phyloP scores from a whole-genome alignment of 176 grass and related monocot species.

The Hyparrhenia diplandra region DNA sequence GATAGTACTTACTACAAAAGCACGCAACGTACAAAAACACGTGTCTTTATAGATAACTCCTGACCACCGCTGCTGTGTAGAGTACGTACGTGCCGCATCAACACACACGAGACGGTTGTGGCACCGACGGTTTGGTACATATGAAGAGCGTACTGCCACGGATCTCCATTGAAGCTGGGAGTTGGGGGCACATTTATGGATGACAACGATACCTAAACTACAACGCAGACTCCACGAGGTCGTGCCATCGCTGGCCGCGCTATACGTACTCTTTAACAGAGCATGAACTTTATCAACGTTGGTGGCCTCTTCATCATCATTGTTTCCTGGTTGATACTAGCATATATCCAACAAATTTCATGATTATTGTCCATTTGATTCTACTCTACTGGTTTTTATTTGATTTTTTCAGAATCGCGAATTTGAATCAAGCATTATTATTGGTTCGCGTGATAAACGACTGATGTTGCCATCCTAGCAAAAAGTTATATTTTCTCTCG shows the following conservation, averaged over 20 bases:
- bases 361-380: not conserved
- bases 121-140: not conserved
- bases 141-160: not conserved
- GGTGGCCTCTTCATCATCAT: no score
- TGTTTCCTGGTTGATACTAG: no score
- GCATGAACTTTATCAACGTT: no score
- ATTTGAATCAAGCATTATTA: not conserved
- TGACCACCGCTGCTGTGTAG: not conserved
- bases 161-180: not conserved
- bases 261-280: no score
- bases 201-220: not conserved
- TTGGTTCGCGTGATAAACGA: not conserved
- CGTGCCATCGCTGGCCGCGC: not conserved
- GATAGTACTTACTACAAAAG: no score
- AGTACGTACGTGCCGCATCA: not conserved
- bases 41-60: no score
- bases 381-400: not conserved
- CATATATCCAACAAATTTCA: no score
- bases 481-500: no score
- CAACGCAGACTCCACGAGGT: not conserved
- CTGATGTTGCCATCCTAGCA: not conserved
- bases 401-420: not conserved
- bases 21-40: no score
- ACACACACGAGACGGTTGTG: not conserved
- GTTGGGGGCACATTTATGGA: constrained; percentile 1